A percentile compares a stretch with the other conserved stretches of the same genome.
Conservation (phyloP, 2,329 filamentous ascomycete species). For the Aspergillus eucalypticola region DNA sequence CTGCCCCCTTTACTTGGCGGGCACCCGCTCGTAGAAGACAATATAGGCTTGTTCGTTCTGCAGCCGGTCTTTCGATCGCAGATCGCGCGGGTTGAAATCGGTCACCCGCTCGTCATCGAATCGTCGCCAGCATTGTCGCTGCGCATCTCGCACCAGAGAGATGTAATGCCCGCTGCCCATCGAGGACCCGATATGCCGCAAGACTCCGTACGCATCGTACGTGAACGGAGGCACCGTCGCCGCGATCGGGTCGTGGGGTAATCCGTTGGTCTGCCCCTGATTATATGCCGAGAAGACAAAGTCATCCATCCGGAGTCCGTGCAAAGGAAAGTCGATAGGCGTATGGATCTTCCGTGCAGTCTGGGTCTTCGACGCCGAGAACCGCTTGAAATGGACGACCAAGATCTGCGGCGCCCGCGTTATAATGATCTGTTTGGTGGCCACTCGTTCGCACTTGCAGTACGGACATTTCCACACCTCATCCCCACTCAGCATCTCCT, state of each 20-base stretch:
- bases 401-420: conserved; percentile 78
- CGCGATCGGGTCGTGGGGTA: conserved; percentile 55
- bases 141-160: conserved; percentile 64
- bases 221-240: conserved; percentile 58
- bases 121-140: conserved; percentile 59
- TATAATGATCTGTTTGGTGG: conserved; percentile 70
- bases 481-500: conserved; percentile 68
- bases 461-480: conserved; percentile 71
- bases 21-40: conserved; percentile 61
- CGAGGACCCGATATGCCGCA: conserved; percentile 70
- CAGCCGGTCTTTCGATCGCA: conserved; percentile 51
- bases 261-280: conserved; percentile 50
- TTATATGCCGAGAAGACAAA: conserved; percentile 57
- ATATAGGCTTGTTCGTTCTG: conserved; percentile 67
- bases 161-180: conserved; percentile 79
- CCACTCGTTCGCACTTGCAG: conserved; percentile 68
- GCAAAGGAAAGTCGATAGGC: conserved; percentile 73
- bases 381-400: conserved; percentile 74
- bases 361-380: conserved; percentile 58
- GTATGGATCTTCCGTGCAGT: conserved; percentile 68
- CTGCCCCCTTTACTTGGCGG: conserved; percentile 40
- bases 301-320: conserved; percentile 64
- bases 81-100: conserved; percentile 59
- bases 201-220: conserved; percentile 85
- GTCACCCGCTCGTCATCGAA: conserved; percentile 60